phyloP scores from a whole-genome alignment of 1,139 yeast genomes.

The Blastobotrys serpentis region DNA sequence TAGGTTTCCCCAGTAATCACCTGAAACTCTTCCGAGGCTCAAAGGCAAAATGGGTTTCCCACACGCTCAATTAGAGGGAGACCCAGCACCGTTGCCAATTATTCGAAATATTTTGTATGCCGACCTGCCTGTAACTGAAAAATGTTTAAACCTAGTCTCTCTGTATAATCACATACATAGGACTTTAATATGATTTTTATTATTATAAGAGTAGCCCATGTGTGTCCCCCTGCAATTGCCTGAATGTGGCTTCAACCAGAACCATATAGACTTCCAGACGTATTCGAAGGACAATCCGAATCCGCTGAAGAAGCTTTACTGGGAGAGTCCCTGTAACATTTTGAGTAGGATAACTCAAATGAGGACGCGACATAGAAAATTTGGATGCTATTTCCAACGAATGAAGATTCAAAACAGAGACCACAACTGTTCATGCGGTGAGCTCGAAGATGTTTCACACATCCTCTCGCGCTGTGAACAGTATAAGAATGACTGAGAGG shows the following conservation, averaged over 20 bases:
- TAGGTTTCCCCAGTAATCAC: not conserved
- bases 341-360: not conserved
- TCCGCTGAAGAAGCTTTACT: not conserved
- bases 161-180: no score
- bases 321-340: not conserved
- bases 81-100: slow-evolving; percentile 2
- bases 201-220: no score
- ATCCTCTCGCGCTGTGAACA: not conserved
- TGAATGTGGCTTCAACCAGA: not conserved
- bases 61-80: slow-evolving; percentile 6
- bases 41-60: slow-evolving; percentile 4
- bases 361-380: slow-evolving; percentile 2
- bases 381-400: slow-evolving; percentile 5
- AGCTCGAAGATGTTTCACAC: not conserved
- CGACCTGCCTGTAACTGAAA: no score
- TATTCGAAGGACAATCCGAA: slow-evolving; percentile 4
- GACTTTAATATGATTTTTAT: no score
- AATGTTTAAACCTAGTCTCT: no score
- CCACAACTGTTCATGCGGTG: slow-evolving; percentile 4
- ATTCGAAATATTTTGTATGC: no score
- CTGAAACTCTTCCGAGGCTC: not conserved
- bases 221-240: no score
- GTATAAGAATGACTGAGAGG: not conserved
- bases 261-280: not conserved
- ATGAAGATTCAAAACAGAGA: not conserved